phyloP scores from a whole-genome alignment of 2,329 filamentous ascomycete species.

The Trichoderma simmonsii region DNA sequence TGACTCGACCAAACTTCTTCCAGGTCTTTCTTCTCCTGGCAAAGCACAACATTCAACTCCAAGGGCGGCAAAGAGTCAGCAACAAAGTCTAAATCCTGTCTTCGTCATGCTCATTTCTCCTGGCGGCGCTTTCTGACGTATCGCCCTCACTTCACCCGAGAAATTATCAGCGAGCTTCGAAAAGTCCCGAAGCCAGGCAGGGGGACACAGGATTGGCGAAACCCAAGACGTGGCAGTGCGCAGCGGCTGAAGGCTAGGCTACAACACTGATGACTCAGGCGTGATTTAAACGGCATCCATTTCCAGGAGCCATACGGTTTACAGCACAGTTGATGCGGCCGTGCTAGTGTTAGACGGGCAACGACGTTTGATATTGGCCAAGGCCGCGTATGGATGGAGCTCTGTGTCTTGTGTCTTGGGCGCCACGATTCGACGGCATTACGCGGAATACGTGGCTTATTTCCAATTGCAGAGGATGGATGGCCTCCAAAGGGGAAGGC shows the following conservation, averaged over 20 bases:
- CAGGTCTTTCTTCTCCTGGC: not conserved
- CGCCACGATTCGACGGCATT: not conserved
- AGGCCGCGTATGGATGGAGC: not conserved
- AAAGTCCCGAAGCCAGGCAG: not conserved
- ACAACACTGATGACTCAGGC: conserved; percentile 17
- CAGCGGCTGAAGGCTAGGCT: conserved; percentile 17
- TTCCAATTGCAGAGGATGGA: not conserved
- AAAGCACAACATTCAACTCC: not conserved
- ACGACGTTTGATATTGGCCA: not conserved
- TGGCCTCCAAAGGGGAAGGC: not conserved
- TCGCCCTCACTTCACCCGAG: not conserved
- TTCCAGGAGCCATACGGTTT: not conserved
- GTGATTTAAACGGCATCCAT: not conserved
- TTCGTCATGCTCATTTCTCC: conserved; percentile 12
- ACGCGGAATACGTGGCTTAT: not conserved
- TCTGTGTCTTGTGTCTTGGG: not conserved
- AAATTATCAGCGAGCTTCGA: conserved; percentile 6
- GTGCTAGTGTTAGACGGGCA: not conserved
- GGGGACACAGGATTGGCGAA: not conserved
- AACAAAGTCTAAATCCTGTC: conserved; percentile 8
- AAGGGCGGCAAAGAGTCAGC: not conserved
- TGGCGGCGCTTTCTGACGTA: not conserved
- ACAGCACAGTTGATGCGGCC: not conserved
- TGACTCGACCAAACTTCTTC: conserved; percentile 7
- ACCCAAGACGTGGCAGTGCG: conserved; percentile 17